Conservation (phyloP, 768 basidiomycete genomes). For the Clavaria fumosa region DNA sequence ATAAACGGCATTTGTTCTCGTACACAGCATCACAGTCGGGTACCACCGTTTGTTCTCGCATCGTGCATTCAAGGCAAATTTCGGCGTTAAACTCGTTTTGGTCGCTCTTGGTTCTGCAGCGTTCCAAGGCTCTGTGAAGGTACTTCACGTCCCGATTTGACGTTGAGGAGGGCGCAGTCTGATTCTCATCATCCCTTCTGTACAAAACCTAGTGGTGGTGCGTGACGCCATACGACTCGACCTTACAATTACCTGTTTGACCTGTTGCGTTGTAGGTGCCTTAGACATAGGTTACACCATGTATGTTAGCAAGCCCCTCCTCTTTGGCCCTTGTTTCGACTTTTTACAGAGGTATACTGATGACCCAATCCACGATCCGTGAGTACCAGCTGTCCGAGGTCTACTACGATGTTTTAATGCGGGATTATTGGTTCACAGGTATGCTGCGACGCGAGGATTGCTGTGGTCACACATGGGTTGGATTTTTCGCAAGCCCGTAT, state of each 20-base stretch:
- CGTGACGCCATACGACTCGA: constrained; percentile 8
- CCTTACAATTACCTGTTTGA: not conserved
- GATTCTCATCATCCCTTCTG: too few species aligned
- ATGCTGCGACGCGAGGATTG: constrained; percentile 58
- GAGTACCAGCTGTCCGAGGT: constrained; percentile 11
- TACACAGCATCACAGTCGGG: constrained; percentile 53
- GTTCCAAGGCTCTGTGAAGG: constrained; percentile 72
- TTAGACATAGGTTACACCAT: constrained; percentile 65
- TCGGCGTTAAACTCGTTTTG: constrained; percentile 39
- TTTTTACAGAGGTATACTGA: constrained; percentile 45
- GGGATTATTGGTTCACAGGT: constrained; percentile 25
- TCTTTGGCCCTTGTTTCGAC: constrained; percentile 2
- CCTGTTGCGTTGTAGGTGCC: constrained; percentile 36
- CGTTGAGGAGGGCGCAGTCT: too few species aligned
- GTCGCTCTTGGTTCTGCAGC: constrained; percentile 56
- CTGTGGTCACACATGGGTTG: constrained; percentile 74
- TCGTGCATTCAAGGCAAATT: constrained; percentile 44
- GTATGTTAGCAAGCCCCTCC: constrained; percentile 21
- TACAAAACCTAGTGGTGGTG: constrained; percentile 58
- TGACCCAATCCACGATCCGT: constrained; percentile 56
- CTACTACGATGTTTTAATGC: constrained; percentile 1
- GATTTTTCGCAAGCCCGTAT: constrained; percentile 68
- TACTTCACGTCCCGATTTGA: constrained; percentile 14
- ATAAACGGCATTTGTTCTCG: too few species aligned
- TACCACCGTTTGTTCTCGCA: constrained; percentile 76